A percentile compares a stretch with the other conserved stretches of the same genome.
Evolutionary conservation across 352 stramenopile species (phyloP).

Genomic region (Pythium apleroticum): DNA sequence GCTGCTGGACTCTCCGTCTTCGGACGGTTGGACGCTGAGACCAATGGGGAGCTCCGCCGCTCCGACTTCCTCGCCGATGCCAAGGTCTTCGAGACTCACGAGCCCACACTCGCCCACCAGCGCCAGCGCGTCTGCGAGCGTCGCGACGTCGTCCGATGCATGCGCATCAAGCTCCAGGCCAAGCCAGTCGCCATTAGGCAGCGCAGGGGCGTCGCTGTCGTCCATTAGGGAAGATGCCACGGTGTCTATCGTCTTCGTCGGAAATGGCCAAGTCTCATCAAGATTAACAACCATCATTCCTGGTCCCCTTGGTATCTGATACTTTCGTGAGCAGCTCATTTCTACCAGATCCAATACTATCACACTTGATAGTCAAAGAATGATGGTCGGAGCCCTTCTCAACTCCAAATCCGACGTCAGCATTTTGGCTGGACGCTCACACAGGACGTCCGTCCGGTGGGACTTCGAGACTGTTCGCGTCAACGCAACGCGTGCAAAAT

Average conservation of each 20-base stretch:
- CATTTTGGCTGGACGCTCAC: too few relatives aligned
- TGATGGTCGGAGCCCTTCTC: neutral
- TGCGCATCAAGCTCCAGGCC: neutral
- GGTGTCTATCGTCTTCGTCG: too few relatives aligned
- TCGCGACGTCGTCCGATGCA: neutral
- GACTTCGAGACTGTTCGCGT: too few relatives aligned
- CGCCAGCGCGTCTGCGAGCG: neutral
- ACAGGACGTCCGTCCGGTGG: too few relatives aligned
- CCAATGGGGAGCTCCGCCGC: too few relatives aligned
- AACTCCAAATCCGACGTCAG: neutral
- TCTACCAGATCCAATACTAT: neutral
- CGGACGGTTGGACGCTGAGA: neutral
- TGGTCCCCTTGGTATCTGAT: neutral
- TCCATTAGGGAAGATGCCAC: too few relatives aligned
- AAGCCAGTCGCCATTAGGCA: neutral
- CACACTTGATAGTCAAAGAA: neutral
- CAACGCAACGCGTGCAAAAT: too few relatives aligned
- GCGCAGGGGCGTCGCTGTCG: neutral
- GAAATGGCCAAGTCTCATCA: too few relatives aligned
- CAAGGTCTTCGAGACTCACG: neutral
- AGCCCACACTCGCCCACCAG: neutral
- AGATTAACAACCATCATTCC: conserved; percentile 1
- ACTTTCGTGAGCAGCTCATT: neutral
- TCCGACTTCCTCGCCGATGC: neutral
- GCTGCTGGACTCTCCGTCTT: neutral